phyloP scores from a whole-genome alignment of 148 eudicot genomes.

The Chenopodium formosanum region DNA sequence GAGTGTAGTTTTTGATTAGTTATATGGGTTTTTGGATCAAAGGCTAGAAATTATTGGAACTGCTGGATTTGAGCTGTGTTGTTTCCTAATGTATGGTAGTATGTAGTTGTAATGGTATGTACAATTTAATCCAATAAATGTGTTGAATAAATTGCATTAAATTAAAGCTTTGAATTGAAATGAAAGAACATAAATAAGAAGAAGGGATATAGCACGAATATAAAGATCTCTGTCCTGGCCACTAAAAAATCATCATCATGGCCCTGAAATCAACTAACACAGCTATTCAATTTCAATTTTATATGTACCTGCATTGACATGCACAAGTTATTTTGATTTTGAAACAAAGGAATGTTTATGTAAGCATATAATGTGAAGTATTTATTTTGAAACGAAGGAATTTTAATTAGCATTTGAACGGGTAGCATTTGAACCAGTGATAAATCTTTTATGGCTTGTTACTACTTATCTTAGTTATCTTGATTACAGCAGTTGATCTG shows the following conservation, averaged over 20 bases:
- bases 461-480: not conserved
- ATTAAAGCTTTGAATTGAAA: conserved; percentile 13
- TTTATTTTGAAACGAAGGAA: too few relatives aligned
- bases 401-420: too few relatives aligned
- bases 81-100: not conserved
- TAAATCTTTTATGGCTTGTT: too few relatives aligned
- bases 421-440: too few relatives aligned
- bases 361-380: too few relatives aligned
- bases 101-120: not conserved
- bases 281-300: not conserved
- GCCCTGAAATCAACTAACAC: conserved; percentile 41
- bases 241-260: conserved; percentile 37
- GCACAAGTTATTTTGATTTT: too few relatives aligned
- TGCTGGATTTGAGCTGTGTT: too few relatives aligned
- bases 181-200: not conserved
- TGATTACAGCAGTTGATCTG: not conserved
- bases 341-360: too few relatives aligned
- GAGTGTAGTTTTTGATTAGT: too few relatives aligned
- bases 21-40: too few relatives aligned
- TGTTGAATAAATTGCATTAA: conserved; percentile 11
- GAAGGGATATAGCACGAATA: conserved; percentile 13
- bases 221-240: conserved; percentile 35
- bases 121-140: conserved; percentile 8
- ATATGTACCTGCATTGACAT: too few relatives aligned
- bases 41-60: too few relatives aligned